phyloP scores from a whole-genome alignment of 345 rosid species.

The Psidium guajava region DNA sequence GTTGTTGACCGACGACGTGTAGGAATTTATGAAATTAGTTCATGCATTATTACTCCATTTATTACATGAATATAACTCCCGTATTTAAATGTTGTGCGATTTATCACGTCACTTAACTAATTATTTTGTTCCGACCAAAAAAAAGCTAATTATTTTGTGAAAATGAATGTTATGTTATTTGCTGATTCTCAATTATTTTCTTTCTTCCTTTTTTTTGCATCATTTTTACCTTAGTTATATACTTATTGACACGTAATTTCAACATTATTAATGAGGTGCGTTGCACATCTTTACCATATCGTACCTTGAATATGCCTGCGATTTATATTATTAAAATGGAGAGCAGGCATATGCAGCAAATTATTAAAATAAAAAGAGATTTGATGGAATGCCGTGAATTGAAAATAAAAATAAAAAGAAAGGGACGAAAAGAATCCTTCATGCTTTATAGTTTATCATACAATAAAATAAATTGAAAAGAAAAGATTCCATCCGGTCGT shows the following conservation, averaged over 20 bases:
- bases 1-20: not conserved
- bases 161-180: too few relatives aligned
- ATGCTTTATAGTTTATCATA: not conserved
- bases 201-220: not conserved
- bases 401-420: not conserved
- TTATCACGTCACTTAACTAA: too few relatives aligned
- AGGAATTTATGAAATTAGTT: not conserved
- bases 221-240: too few relatives aligned
- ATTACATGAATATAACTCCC: too few relatives aligned
- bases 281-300: not conserved
- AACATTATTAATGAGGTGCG: not conserved
- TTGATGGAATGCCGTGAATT: not conserved
- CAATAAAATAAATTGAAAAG: not conserved
- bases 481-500: too few relatives aligned
- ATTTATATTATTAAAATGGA: not conserved
- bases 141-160: too few relatives aligned
- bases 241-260: not conserved
- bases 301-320: not conserved
- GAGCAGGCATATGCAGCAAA: not conserved
- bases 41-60: too few relatives aligned
- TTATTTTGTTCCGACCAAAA: too few relatives aligned
- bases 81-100: too few relatives aligned
- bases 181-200: too few relatives aligned
- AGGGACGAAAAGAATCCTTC: not conserved
- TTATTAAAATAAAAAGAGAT: not conserved